These are phyloP conservation scores for Pichia sp. DNA, from an alignment of 1,139 yeast genomes.

Conservation along the genomic window DNA sequence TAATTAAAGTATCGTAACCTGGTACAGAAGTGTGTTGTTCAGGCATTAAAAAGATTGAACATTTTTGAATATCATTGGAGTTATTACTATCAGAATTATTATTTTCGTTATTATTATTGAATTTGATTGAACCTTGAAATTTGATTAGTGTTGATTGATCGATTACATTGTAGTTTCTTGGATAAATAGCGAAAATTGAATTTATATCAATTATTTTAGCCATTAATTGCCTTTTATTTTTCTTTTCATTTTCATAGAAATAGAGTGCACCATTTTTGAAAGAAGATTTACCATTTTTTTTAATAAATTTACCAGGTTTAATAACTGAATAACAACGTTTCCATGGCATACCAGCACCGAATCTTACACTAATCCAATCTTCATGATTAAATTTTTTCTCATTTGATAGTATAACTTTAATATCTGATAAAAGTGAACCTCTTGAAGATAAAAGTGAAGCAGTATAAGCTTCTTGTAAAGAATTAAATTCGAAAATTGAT, in stretches of 20 bases:
- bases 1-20: constrained; percentile 86
- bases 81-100: too few relatives aligned
- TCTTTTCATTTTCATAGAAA: constrained; percentile 64
- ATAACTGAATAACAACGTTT: constrained; percentile 89
- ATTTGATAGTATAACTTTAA: constrained; percentile 63
- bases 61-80: too few relatives aligned
- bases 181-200: constrained; percentile 87
- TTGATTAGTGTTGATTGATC: constrained; percentile 86
- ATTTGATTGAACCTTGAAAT: constrained; percentile 72
- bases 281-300: too few relatives aligned
- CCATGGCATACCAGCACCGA: constrained; percentile 98
- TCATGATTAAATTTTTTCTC: constrained; percentile 83
- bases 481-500: constrained; percentile 68
- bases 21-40: constrained; percentile 90
- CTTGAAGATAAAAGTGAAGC: constrained; percentile 87
- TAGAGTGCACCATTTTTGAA: constrained; percentile 42
- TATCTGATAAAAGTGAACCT: constrained; percentile 81
- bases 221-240: constrained; percentile 65
- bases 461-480: constrained; percentile 90
- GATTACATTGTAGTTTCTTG: constrained; percentile 70
- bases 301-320: constrained; percentile 57
- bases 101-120: constrained; percentile 40
- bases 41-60: constrained; percentile 91
- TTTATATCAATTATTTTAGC: constrained; percentile 68
- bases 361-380: constrained; percentile 91